These are phyloP conservation scores for Cordia subcordata DNA, from an alignment of 257 asterid species.

Conservation along the genomic window DNA sequence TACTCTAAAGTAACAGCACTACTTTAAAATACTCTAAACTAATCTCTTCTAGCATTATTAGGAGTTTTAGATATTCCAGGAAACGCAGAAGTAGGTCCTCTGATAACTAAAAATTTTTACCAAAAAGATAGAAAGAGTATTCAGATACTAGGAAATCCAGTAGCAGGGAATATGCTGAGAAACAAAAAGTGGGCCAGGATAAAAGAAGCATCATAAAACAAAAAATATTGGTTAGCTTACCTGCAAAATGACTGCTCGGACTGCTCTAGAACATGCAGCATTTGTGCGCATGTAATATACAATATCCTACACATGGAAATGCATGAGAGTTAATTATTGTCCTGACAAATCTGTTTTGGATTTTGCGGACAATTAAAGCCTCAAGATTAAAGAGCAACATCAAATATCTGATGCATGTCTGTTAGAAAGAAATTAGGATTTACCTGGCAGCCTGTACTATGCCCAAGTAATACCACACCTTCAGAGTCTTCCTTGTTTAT, in stretches of 20 bases:
- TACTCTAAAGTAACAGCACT: no score
- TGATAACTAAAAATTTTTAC: no score
- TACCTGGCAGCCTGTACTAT: slow-evolving; percentile 98
- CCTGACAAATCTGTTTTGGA: background rate
- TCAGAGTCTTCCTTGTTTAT: slow-evolving; percentile 93
- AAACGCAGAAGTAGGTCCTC: no score
- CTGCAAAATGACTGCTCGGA: slow-evolving; percentile 93
- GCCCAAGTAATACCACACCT: slow-evolving; percentile 94
- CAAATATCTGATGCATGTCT: background rate
- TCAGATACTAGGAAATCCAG: no score
- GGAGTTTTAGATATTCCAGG: no score
- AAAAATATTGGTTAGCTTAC: slow-evolving; percentile 18
- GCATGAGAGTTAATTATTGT: slow-evolving; percentile 6
- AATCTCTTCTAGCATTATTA: no score
- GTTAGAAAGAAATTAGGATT: background rate
- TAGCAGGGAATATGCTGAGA: no score
- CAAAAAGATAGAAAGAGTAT: no score
- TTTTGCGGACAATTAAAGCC: background rate
- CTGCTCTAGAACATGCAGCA: slow-evolving; percentile 97
- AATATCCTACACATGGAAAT: slow-evolving; percentile 53
- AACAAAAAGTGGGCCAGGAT: no score
- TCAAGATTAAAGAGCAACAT: background rate
- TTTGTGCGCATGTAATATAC: slow-evolving; percentile 82
- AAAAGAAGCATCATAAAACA: no score
- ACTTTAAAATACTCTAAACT: no score